phyloP scores from a whole-genome alignment of 768 basidiomycete genomes.

The Ramaria rubella region DNA sequence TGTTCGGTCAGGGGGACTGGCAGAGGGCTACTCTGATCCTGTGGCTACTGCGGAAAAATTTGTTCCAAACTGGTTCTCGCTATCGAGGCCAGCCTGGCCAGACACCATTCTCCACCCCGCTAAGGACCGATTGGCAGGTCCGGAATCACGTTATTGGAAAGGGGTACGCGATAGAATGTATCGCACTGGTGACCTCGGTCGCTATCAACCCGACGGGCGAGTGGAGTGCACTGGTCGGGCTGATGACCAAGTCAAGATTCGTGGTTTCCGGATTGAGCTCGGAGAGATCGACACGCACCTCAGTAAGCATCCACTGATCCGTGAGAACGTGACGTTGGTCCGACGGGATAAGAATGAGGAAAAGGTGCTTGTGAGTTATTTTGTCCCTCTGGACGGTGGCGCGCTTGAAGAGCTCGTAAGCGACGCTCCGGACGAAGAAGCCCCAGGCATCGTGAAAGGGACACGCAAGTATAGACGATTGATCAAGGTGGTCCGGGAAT shows the following conservation, averaged over 20 bases:
- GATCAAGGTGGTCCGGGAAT: conserved; percentile 90
- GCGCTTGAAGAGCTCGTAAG: conserved; percentile 63
- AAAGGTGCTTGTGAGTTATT: conserved; percentile 96
- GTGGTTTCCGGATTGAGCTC: conserved; percentile 96
- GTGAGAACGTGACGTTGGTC: conserved; percentile 98
- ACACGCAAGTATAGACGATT: conserved; percentile 78
- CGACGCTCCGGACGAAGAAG: conserved; percentile 51
- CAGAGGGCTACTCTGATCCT: conserved; percentile 88
- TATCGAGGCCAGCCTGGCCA: conserved; percentile 37
- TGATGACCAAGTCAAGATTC: conserved; percentile 98
- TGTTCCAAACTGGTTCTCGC: conserved; percentile 86
- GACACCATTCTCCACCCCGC: conserved; percentile 69
- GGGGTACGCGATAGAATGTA: conserved; percentile 98
- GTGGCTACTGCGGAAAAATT: conserved; percentile 87
- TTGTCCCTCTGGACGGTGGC: conserved; percentile 78
- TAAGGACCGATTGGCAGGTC: conserved; percentile 44
- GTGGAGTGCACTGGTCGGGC: conserved; percentile 97
- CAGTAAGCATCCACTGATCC: conserved; percentile 82
- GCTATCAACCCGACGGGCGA: conserved; percentile 84
- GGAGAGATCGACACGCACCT: conserved; percentile 97
- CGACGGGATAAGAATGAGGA: conserved; percentile 98
- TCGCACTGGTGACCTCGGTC: conserved; percentile 91
- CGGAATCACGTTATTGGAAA: conserved; percentile 82
- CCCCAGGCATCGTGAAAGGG: conserved; percentile 61
- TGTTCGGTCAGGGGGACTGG: conserved; percentile 90